Percentiles rank a stretch among this genome's conserved stretches.
Conservation (phyloP, 148 eudicot genomes). For the Rhododendron williamsianum region DNA sequence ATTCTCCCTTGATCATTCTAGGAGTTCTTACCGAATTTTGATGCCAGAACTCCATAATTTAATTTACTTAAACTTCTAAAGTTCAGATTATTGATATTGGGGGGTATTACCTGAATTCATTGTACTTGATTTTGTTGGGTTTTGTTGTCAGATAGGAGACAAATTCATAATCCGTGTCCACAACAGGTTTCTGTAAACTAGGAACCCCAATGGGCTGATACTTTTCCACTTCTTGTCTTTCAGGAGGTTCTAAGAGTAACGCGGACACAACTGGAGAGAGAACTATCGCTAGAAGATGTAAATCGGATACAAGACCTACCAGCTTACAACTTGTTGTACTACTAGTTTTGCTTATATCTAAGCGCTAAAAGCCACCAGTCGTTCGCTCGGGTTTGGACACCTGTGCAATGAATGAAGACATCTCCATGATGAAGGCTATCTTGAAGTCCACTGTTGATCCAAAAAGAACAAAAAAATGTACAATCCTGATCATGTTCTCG, state of each 20-base stretch:
- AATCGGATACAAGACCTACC: constrained; percentile 68
- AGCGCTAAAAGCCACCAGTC: background rate
- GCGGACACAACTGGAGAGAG: constrained; percentile 74
- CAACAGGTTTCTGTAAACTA: background rate
- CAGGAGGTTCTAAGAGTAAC: constrained; percentile 84
- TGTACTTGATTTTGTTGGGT: background rate
- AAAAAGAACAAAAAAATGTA: background rate
- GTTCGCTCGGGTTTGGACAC: background rate
- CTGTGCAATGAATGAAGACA: background rate
- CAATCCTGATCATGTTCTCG: background rate
- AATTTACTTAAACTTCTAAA: background rate
- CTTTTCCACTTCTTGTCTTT: background rate
- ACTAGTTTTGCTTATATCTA: constrained; percentile 22
- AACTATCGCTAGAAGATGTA: constrained; percentile 70
- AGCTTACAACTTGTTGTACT: constrained; percentile 70
- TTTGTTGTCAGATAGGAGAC: background rate
- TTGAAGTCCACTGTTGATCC: background rate
- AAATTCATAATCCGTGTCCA: background rate
- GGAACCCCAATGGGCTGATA: constrained; percentile 1
- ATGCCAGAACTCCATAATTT: background rate
- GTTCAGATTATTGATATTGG: background rate
- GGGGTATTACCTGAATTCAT: background rate
- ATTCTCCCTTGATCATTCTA: background rate
- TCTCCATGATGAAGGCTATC: background rate
- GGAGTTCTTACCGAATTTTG: background rate